Evolutionary conservation across 495 filamentous ascomycete genomes (phyloP).

Genomic region (Parathielavia appendiculata): DNA sequence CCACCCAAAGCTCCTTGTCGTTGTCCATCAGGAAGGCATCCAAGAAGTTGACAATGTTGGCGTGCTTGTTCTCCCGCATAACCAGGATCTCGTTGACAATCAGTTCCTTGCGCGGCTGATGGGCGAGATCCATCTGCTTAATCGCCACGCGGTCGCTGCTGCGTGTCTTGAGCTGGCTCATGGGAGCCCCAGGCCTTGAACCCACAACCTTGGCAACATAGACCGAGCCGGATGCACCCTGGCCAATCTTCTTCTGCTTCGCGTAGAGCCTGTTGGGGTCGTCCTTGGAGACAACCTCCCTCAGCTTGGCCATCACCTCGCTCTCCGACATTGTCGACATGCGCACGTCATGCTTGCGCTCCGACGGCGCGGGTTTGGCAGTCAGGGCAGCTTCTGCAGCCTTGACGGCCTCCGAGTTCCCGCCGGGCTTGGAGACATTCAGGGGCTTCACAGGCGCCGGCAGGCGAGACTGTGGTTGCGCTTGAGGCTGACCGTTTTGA

Average conservation of each 20-base stretch:
- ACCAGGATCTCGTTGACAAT: slow-evolving; percentile 99
- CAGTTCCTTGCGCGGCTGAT: slow-evolving; percentile 94
- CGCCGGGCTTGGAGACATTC: slow-evolving; percentile 78
- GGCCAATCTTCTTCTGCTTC: slow-evolving; percentile 99
- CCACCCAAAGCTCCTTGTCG: slow-evolving; percentile 92
- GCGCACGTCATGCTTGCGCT: slow-evolving; percentile 80
- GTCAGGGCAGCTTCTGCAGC: slow-evolving; percentile 77
- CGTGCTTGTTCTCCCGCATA: slow-evolving; percentile 97
- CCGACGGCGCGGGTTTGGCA: slow-evolving; percentile 57
- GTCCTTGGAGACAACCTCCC: slow-evolving; percentile 87
- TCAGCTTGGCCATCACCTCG: slow-evolving; percentile 92
- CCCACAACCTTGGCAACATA: slow-evolving; percentile 94
- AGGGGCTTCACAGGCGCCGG: slow-evolving; percentile 80
- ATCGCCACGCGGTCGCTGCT: slow-evolving; percentile 85
- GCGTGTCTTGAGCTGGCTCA: slow-evolving; percentile 54
- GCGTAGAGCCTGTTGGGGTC: slow-evolving; percentile 89
- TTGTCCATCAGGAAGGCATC: slow-evolving; percentile 94
- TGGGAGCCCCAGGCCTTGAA: slow-evolving; percentile 52
- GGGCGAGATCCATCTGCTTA: slow-evolving; percentile 98
- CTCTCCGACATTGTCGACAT: slow-evolving; percentile 97
- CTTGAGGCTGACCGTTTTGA: slow-evolving; percentile 37
- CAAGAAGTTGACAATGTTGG: slow-evolving; percentile 98
- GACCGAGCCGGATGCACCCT: slow-evolving; percentile 94
- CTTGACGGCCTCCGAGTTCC: slow-evolving; percentile 60
- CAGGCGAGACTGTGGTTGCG: slow-evolving; percentile 50